Conservation (phyloP, 176 grass and related monocot species). For the Triticum urartu region DNA sequence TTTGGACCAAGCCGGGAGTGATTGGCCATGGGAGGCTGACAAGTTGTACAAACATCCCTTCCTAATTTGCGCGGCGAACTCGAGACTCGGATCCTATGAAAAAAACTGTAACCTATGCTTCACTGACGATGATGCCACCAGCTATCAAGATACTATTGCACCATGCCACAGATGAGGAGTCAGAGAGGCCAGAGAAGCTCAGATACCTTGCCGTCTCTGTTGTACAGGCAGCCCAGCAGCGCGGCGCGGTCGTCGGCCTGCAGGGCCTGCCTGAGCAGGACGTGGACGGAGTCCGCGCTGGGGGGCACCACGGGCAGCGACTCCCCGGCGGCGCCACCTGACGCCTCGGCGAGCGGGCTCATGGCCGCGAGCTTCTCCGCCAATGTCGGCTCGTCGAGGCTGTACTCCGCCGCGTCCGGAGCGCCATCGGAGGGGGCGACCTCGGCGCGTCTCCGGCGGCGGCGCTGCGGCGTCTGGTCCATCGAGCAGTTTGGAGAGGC, state of each 20-base stretch:
- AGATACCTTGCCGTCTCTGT: background rate
- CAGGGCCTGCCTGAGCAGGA: background rate
- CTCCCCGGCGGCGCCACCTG: background rate
- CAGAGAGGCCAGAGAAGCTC: background rate
- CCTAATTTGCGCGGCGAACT: background rate
- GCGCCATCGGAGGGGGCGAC: background rate
- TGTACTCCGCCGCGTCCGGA: background rate
- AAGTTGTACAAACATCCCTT: background rate
- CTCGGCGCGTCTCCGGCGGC: background rate
- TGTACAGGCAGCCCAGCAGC: background rate
- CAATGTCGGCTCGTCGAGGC: background rate
- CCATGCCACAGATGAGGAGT: background rate
- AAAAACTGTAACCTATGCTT: background rate
- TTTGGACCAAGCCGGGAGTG: background rate
- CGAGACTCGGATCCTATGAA: background rate
- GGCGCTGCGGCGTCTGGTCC: background rate
- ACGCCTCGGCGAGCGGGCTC: background rate
- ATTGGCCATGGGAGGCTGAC: background rate
- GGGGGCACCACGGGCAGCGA: background rate
- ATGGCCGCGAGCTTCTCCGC: constrained; percentile 6
- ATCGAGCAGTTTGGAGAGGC: background rate
- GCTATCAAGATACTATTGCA: background rate
- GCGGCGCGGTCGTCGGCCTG: constrained; percentile 1
- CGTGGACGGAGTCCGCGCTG: background rate
- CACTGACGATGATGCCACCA: too few relatives aligned